Base-by-base conservation (phyloP, 1,139 yeast genomes). In the Kodamaea arcana region DNA sequence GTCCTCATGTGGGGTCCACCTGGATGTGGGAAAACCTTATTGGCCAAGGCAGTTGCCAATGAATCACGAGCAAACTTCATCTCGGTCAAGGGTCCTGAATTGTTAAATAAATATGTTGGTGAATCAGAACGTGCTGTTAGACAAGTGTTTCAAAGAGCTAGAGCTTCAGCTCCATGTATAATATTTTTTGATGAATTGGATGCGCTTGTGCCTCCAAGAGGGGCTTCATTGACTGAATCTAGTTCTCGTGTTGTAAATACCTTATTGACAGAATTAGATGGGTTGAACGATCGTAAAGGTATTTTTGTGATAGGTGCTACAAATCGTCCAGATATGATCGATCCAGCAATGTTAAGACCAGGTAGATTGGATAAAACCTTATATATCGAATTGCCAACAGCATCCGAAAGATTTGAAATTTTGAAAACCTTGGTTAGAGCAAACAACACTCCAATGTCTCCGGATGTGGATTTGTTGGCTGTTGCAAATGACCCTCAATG, bases 1-100 rank as follows among this genome's bases (percentile, higher is more conserved):
- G 98, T 92, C 0, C 65, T 92, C 15, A 74, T 92, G 70, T 92
- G 98, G 98, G 99, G 99, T 0, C 99, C 98, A 2, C 98, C 98
- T 2, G 98, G 98, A 15, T 92, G 97, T 65, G 98, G 98, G 72
- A 92, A 92, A 55, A 92, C 98, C 0, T 68, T 92, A 16, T 75
- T 92, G 51, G 98, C 98, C 30, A 92, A 92, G 66, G 98, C 98
- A 32, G 97, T 92, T 50, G 97, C 98, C 32, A 90, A 97, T 37
- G 97, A 92, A 62, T 97, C 88, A 27, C 83, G 95, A 38, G 97
- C 97, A 30, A 92, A 90, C 63, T 92, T 92, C 65, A 90, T 92
- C 47, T 84, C 95, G 32, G 97, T 92, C 41, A 90, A 90, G 67
- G 97, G 98, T 2, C 97, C 98, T 0, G 98, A 92, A 56, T 64